phyloP scores from a whole-genome alignment of 2,329 filamentous ascomycete genomes.

The Camillea tinctor region DNA sequence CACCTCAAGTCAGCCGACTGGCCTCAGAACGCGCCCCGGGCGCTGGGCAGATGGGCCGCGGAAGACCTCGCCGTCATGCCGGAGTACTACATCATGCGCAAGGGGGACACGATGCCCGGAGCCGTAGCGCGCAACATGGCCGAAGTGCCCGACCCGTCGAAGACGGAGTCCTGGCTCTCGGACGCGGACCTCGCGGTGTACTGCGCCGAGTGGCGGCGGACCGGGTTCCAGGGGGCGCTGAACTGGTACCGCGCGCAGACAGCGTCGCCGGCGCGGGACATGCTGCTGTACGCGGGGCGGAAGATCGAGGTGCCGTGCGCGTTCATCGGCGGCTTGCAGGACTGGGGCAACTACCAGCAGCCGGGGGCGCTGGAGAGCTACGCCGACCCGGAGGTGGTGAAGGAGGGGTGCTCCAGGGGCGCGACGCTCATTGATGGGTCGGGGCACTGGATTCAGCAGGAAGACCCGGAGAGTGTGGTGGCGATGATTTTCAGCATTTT shows the following conservation, averaged over 20 bases:
- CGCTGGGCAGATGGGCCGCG: conserved; percentile 56
- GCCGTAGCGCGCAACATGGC: conserved; percentile 55
- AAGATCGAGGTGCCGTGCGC: conserved; percentile 60
- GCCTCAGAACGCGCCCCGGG: conserved; percentile 51
- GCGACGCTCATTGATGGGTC: conserved; percentile 55
- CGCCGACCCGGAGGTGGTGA: conserved; percentile 49
- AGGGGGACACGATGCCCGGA: conserved; percentile 56
- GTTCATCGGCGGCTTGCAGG: conserved; percentile 61
- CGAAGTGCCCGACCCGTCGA: conserved; percentile 41
- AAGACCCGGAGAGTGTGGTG: conserved; percentile 54
- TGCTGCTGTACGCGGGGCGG: conserved; percentile 58
- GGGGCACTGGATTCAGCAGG: conserved; percentile 71
- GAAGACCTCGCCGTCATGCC: conserved; percentile 59
- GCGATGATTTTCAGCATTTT: conserved; percentile 26
- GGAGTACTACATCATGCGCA: conserved; percentile 67
- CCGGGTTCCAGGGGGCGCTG: conserved; percentile 63
- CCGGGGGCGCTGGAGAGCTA: conserved; percentile 59
- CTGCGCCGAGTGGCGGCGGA: conserved; percentile 58
- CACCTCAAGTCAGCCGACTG: conserved; percentile 66
- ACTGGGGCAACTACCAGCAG: conserved; percentile 69
- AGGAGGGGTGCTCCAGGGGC: conserved; percentile 47
- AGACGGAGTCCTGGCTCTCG: conserved; percentile 53
- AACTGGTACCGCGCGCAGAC: conserved; percentile 67
- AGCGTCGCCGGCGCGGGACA: conserved; percentile 48
- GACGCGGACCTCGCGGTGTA: conserved; percentile 60